Evolutionary conservation across 2,329 filamentous ascomycete species (phyloP).

Genomic region (Aspergillus quadricinctus): DNA sequence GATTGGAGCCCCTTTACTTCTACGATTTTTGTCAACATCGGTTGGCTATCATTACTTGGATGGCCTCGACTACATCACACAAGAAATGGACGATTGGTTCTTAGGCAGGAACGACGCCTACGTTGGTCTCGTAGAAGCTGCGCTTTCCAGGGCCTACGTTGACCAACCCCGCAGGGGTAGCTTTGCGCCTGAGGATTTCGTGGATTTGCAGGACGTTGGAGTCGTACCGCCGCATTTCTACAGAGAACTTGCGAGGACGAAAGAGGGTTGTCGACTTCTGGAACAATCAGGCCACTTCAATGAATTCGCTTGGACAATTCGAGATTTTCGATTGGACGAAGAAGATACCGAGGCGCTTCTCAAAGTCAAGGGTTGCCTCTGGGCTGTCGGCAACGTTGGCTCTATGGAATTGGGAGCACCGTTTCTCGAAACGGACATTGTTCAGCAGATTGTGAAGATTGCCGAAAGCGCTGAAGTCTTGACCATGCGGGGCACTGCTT

Average conservation of each 20-base stretch:
- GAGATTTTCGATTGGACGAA: conserved; percentile 77
- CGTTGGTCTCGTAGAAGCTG: conserved; percentile 91
- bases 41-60: conserved; percentile 97
- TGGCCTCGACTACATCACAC: conserved; percentile 95
- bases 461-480: conserved; percentile 84
- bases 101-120: conserved; percentile 95
- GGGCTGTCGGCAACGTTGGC: conserved; percentile 96
- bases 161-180: conserved; percentile 48
- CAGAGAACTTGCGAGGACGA: conserved; percentile 84
- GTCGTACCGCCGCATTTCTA: conserved; percentile 96
- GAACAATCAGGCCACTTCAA: conserved; percentile 94
- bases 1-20: conserved; percentile 85
- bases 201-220: conserved; percentile 55
- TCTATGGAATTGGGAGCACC: conserved; percentile 96
- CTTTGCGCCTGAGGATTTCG: conserved; percentile 51
- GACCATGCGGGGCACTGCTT: conserved; percentile 90
- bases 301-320: conserved; percentile 85
- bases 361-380: conserved; percentile 94
- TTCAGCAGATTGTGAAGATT: conserved; percentile 80
- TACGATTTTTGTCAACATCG: conserved; percentile 91
- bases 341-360: conserved; percentile 81
- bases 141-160: conserved; percentile 75
- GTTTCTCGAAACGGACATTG: conserved; percentile 85
- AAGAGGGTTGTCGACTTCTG: conserved; percentile 85
- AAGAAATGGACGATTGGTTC: conserved; percentile 99